A percentile compares a stretch with the other conserved stretches of the same genome.
These are phyloP conservation scores for Boeremia lycopersici DNA, from an alignment of 2,329 filamentous ascomycete species.

Conservation along the genomic window DNA sequence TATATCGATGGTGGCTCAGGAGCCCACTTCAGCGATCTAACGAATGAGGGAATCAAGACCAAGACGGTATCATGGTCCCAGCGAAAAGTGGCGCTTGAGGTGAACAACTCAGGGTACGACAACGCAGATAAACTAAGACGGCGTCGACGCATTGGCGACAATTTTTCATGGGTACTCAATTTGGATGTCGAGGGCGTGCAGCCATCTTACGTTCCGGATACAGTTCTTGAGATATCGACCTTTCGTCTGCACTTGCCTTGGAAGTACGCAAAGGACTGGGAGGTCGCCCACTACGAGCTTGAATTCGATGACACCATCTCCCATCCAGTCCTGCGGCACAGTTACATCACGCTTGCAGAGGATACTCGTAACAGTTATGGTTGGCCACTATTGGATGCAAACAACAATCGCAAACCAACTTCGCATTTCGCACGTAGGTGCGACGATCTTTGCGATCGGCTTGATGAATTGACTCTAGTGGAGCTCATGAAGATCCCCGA, in stretches of 20 bases:
- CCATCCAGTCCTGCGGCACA: not conserved
- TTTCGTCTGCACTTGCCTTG: not conserved
- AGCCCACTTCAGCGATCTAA: not conserved
- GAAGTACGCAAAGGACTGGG: not conserved
- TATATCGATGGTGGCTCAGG: not conserved
- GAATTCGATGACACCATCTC: not conserved
- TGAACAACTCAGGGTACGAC: not conserved
- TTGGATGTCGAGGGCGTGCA: not conserved
- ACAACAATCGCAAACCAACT: too few species aligned
- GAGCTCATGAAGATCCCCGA: not conserved
- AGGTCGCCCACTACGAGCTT: not conserved
- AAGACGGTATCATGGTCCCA: not conserved
- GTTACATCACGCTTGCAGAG: not conserved
- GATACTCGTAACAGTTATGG: too few species aligned
- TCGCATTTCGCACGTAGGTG: too few species aligned
- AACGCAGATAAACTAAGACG: not conserved
- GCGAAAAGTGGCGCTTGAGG: not conserved
- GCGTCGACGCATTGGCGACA: not conserved
- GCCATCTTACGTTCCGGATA: not conserved
- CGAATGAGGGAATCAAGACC: not conserved
- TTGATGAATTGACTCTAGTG: too few species aligned
- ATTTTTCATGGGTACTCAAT: not conserved
- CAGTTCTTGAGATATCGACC: not conserved
- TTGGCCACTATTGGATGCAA: too few species aligned
- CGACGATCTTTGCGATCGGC: too few species aligned